These are phyloP conservation scores for Cryptosporidium sp. DNA, from an alignment of 169 alveolate species.

Conservation along the genomic window DNA sequence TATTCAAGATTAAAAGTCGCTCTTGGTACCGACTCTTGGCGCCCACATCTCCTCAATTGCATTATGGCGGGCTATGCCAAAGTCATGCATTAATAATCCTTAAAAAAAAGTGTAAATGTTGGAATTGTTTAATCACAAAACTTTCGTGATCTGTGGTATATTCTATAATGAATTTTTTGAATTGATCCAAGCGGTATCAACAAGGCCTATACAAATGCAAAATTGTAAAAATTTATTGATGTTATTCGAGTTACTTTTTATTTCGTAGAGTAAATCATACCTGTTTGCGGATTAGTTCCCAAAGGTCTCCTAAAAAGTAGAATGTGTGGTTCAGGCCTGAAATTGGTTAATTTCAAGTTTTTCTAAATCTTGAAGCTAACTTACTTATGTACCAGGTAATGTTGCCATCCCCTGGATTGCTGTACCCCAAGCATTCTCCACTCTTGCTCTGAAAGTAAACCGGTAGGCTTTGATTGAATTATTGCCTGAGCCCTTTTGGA, in stretches of 20 bases:
- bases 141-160: background rate
- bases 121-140: background rate
- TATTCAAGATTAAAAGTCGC: background rate
- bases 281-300: constrained; percentile 92
- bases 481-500: constrained; percentile 68
- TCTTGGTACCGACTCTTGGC: background rate
- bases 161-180: background rate
- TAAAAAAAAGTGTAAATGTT: background rate
- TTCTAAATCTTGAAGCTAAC: background rate
- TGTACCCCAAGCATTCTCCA: constrained; percentile 82
- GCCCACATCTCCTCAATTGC: background rate
- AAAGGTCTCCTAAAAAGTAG: constrained; percentile 91
- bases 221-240: no score
- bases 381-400: constrained; percentile 75
- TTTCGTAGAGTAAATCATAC: constrained; percentile 61
- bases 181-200: constrained; percentile 46
- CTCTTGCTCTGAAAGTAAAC: constrained; percentile 77
- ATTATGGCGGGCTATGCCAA: background rate
- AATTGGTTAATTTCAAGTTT: constrained; percentile 6
- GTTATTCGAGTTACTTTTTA: background rate
- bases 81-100: background rate
- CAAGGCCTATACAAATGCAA: constrained; percentile 5
- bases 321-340: constrained; percentile 92
- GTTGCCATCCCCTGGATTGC: constrained; percentile 82
- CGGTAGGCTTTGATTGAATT: constrained; percentile 67